phyloP scores from a whole-genome alignment of 164 flowering plant genomes.

The Vitis rupestris region DNA sequence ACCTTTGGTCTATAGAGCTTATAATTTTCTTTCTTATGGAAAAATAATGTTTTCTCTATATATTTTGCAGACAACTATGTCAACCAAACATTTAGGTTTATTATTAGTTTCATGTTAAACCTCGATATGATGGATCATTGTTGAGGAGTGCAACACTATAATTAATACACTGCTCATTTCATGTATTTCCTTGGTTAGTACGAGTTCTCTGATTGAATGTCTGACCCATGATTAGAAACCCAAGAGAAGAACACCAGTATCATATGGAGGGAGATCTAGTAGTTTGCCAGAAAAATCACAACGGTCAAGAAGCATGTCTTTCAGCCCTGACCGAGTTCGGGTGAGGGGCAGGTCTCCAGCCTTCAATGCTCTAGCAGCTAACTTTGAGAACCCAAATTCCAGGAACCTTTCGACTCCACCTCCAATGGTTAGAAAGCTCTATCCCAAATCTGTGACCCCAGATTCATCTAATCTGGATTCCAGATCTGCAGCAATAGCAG shows the following conservation, averaged over 20 bases:
- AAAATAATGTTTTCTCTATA: too few relatives aligned
- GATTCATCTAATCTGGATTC: constrained; percentile 60
- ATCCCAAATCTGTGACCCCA: constrained; percentile 80
- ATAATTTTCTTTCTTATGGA: too few relatives aligned
- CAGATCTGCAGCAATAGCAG: constrained; percentile 74
- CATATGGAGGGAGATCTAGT: constrained; percentile 83
- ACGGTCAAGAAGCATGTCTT: constrained; percentile 95
- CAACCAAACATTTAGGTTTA: background rate
- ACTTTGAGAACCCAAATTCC: constrained; percentile 75
- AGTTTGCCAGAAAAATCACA: constrained; percentile 87
- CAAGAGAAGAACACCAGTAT: constrained; percentile 76
- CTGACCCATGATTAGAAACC: constrained; percentile 67
- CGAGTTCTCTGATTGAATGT: constrained; percentile 2
- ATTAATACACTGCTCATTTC: background rate
- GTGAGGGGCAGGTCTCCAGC: constrained; percentile 98
- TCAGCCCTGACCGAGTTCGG: constrained; percentile 97
- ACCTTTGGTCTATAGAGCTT: too few relatives aligned
- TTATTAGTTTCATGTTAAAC: background rate
- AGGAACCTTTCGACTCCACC: constrained; percentile 98
- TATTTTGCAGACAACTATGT: too few relatives aligned
- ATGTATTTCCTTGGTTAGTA: background rate
- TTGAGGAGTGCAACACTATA: background rate
- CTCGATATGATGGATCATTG: constrained; percentile 1
- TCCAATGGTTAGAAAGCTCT: constrained; percentile 79
- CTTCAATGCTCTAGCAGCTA: constrained; percentile 91